phyloP scores from a whole-genome alignment of 2,329 filamentous ascomycete species.

The Graphilbum ipis-grandicollis region DNA sequence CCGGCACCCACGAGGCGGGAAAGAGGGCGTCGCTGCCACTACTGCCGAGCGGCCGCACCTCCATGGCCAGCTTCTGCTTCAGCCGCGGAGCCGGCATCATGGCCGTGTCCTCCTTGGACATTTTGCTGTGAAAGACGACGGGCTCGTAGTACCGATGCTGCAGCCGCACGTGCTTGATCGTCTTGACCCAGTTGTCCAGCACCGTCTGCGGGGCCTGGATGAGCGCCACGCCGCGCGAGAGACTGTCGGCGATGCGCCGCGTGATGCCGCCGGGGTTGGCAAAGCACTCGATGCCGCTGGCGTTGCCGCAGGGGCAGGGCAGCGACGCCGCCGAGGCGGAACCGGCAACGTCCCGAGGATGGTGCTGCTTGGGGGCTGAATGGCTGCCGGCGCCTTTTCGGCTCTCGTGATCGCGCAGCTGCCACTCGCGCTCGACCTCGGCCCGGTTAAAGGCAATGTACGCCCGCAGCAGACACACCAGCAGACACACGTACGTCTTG shows the following conservation, averaged over 20 bases:
- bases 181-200: conserved; percentile 10
- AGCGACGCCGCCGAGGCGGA: background rate
- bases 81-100: conserved; percentile 8
- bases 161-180: conserved; percentile 6
- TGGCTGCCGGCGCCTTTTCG: conserved; percentile 5
- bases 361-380: conserved; percentile 6
- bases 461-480: conserved; percentile 8
- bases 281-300: conserved; percentile 11
- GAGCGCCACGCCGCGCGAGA: conserved; percentile 9
- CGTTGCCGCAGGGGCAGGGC: conserved; percentile 9
- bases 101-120: conserved; percentile 7
- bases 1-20: conserved; percentile 5
- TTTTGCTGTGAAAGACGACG: conserved; percentile 8
- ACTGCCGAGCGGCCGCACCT: conserved; percentile 1
- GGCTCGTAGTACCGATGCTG: conserved; percentile 9
- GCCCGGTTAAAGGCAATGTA: conserved; percentile 9
- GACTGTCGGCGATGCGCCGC: conserved; percentile 7
- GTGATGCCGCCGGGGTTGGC: conserved; percentile 10
- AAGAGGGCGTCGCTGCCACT: conserved; percentile 6
- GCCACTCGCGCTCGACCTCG: conserved; percentile 11
- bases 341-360: background rate
- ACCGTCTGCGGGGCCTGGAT: conserved; percentile 10
- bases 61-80: conserved; percentile 9
- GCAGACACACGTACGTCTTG: conserved; percentile 10
- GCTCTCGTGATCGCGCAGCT: conserved; percentile 6